phyloP scores from a whole-genome alignment of 257 asterid genomes.

The Solanum ahanhuiri region DNA sequence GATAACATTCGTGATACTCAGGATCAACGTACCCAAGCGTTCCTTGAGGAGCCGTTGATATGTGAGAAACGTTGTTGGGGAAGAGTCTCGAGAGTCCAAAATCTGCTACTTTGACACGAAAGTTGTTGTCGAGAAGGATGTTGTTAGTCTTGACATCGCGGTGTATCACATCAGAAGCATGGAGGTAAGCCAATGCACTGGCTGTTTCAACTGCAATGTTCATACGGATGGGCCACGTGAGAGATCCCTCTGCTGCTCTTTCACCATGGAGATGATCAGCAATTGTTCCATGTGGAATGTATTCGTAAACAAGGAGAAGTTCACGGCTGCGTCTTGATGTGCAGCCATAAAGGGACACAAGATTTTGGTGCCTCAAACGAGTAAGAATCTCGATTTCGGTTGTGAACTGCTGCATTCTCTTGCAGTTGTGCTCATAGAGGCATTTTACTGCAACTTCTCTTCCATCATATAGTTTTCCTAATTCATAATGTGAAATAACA shows the following conservation, averaged over 20 bases:
- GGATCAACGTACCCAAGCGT: background rate
- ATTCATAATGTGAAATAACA: background rate
- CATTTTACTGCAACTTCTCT: constrained; percentile 5
- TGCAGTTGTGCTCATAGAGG: constrained; percentile 3
- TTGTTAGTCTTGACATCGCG: constrained; percentile 2
- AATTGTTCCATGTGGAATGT: background rate
- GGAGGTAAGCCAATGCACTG: constrained; percentile 1
- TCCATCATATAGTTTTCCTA: constrained; percentile 1
- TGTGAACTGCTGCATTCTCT: constrained; percentile 4
- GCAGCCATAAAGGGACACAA: constrained; percentile 4
- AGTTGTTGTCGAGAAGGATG: constrained; percentile 1
- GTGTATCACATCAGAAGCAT: constrained; percentile 4
- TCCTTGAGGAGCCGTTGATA: constrained; percentile 6
- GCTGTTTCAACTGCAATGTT: constrained; percentile 4
- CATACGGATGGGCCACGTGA: constrained; percentile 5
- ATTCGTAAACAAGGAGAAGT: constrained; percentile 7
- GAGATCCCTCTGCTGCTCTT: background rate
- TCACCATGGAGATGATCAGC: background rate
- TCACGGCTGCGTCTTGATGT: constrained; percentile 2
- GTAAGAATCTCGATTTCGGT: constrained; percentile 2
- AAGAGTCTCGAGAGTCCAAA: background rate
- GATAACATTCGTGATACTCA: constrained; percentile 2
- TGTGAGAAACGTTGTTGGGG: background rate
- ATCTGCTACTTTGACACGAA: constrained; percentile 3
- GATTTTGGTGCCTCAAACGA: constrained; percentile 1